These are phyloP conservation scores for Amanita bisporigera DNA, from an alignment of 1,284 basidiomycete genomes.

Conservation along the genomic window DNA sequence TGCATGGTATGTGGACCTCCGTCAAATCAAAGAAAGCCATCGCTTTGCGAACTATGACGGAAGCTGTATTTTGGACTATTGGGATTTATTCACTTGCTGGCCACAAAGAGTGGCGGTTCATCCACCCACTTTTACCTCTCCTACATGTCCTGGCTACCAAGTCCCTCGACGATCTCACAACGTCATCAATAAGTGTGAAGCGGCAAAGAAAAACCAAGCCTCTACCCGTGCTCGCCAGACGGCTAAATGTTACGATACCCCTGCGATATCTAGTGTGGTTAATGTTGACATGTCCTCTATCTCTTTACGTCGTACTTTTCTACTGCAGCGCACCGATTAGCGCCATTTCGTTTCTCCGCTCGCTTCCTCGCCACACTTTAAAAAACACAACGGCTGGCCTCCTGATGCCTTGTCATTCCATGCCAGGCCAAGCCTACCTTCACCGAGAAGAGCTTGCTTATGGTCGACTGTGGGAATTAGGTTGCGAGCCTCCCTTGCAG, in stretches of 20 bases:
- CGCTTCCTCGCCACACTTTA: conserved; percentile 55
- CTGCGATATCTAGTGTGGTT: conserved; percentile 51
- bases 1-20: conserved; percentile 60
- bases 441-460: conserved; percentile 68
- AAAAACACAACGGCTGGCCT: conserved; percentile 68
- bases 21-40: conserved; percentile 36
- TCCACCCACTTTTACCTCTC: conserved; percentile 91
- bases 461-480: conserved; percentile 78
- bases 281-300: conserved; percentile 60
- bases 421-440: conserved; percentile 91
- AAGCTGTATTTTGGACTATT: conserved; percentile 68
- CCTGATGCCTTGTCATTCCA: conserved; percentile 98
- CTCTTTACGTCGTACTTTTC: conserved; percentile 70
- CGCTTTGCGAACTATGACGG: conserved; percentile 54
- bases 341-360: conserved; percentile 69
- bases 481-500: conserved; percentile 90
- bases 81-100: conserved; percentile 77
- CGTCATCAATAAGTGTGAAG: not conserved
- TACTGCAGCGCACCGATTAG: conserved; percentile 82
- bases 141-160: conserved; percentile 82
- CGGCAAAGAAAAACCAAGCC: not conserved
- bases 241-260: conserved; percentile 18
- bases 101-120: conserved; percentile 97
- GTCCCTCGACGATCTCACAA: conserved; percentile 61
- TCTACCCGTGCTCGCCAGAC: not conserved